Conservation (phyloP, 805 yeast genomes). For the Millerozyma miso region DNA sequence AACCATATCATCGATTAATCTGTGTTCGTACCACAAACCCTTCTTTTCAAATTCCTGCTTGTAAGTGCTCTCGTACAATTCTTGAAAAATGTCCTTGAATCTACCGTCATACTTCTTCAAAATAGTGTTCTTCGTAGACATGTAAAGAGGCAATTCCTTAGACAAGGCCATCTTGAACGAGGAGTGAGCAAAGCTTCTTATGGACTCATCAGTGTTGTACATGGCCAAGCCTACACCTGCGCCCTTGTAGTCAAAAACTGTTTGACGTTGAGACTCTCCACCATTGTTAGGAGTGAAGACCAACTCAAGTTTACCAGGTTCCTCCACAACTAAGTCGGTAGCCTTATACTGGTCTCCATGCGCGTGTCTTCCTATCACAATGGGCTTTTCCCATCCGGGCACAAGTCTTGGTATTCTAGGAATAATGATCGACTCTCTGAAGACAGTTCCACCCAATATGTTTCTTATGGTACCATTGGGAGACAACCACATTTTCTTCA, state of each 20-base stretch:
- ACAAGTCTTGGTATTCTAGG: conserved; percentile 73
- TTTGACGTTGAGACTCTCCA: conserved; percentile 40
- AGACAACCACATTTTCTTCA: conserved; percentile 81
- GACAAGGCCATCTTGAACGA: conserved; percentile 71
- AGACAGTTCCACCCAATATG: conserved; percentile 77
- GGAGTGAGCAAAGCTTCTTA: conserved; percentile 72
- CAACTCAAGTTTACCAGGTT: conserved; percentile 63
- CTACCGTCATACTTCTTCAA: conserved; percentile 79
- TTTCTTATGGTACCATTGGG: conserved; percentile 85
- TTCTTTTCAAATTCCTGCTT: conserved; percentile 51
- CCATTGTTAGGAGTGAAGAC: conserved; percentile 63
- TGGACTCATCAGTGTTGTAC: conserved; percentile 81
- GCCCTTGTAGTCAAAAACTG: conserved; percentile 60
- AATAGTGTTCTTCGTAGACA: conserved; percentile 77
- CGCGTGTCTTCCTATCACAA: conserved; percentile 83
- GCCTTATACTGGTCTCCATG: conserved; percentile 84
- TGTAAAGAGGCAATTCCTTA: conserved; percentile 59
- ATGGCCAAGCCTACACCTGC: conserved; percentile 76
- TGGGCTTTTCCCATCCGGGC: conserved; percentile 79
- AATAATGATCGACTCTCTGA: conserved; percentile 79
- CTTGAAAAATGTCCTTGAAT: conserved; percentile 76
- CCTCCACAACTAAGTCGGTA: conserved; percentile 64
- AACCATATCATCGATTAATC: conserved; percentile 84
- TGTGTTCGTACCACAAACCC: conserved; percentile 72
- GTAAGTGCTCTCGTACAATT: conserved; percentile 56